Evolutionary conservation across 371 early-diverging fungal species (phyloP).

Genomic region (Rhizopus arrhizus): DNA sequence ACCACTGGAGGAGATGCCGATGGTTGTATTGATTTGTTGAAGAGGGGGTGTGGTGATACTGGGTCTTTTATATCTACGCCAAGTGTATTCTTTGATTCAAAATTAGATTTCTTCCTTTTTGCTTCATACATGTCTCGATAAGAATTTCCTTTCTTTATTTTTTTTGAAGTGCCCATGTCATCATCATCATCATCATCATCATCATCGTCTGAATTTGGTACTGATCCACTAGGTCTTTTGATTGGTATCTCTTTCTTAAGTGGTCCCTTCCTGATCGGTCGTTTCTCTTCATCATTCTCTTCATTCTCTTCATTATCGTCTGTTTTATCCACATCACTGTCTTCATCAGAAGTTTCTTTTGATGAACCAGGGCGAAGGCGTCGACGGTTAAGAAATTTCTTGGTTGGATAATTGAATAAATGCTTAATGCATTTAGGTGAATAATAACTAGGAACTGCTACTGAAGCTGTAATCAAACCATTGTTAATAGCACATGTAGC

Average conservation of each 20-base stretch:
- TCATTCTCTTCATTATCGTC: slow-evolving; percentile 24
- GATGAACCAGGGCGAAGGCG: slow-evolving; percentile 6
- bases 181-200: slow-evolving; percentile 23
- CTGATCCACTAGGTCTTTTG: slow-evolving; percentile 8
- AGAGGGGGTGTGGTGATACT: slow-evolving; percentile 1
- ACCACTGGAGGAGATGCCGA: neutral
- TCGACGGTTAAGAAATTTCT: neutral
- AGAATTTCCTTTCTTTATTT: slow-evolving; percentile 5
- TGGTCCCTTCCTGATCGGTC: slow-evolving; percentile 14
- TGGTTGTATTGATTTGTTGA: neutral
- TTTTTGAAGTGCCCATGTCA: slow-evolving; percentile 29
- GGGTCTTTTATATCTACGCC: neutral
- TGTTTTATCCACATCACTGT: slow-evolving; percentile 7
- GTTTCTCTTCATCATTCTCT: slow-evolving; percentile 17
- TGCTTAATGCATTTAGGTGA: slow-evolving; percentile 20
- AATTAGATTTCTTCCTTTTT: slow-evolving; percentile 21
- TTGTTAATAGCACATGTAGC: slow-evolving; percentile 37
- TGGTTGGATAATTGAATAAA: slow-evolving; percentile 12
- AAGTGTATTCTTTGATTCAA: slow-evolving; percentile 7
- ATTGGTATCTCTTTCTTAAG: slow-evolving; percentile 14
- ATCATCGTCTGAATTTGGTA: slow-evolving; percentile 11
- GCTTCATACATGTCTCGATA: slow-evolving; percentile 24
- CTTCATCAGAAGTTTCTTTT: slow-evolving; percentile 10
- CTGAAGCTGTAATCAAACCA: slow-evolving; percentile 26
- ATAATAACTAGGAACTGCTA: slow-evolving; percentile 14